phyloP scores from a whole-genome alignment of 2,329 filamentous ascomycete genomes.

The Trichoderma gracile region DNA sequence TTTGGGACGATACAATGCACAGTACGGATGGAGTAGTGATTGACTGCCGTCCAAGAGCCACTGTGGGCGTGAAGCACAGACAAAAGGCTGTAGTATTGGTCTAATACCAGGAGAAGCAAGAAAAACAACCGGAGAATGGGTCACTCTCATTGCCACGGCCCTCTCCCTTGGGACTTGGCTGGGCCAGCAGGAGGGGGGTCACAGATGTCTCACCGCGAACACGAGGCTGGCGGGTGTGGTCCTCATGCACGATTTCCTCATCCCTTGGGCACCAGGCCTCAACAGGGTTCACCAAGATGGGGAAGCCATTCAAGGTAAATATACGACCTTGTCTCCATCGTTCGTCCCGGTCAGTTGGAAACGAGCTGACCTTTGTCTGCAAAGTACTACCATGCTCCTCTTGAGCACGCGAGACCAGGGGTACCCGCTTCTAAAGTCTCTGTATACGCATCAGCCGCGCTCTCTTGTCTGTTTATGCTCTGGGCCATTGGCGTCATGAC shows the following conservation, averaged over 20 bases:
- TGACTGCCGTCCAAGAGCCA: not conserved
- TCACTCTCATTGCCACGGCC: not conserved
- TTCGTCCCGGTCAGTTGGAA: not conserved
- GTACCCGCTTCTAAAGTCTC: not conserved
- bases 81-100: not conserved
- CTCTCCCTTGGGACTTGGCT: not conserved
- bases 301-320: conserved; percentile 13
- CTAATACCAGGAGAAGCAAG: not conserved
- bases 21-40: not conserved
- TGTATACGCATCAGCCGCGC: not conserved
- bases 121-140: not conserved
- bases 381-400: not conserved
- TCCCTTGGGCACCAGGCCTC: not conserved
- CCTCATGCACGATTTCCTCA: conserved; percentile 7
- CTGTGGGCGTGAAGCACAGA: not conserved
- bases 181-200: conserved; percentile 12
- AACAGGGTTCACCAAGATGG: not conserved
- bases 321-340: not conserved
- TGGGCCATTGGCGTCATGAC: not conserved
- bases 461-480: not conserved
- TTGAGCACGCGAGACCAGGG: not conserved
- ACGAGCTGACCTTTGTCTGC: not conserved
- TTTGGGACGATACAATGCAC: not conserved
- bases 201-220: conserved; percentile 11
- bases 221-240: not conserved